Evolutionary conservation across 1,284 basidiomycete species (phyloP), one percentile per base, ranked within the genome.

Genomic region (Fomitopsis betulina): DNA sequence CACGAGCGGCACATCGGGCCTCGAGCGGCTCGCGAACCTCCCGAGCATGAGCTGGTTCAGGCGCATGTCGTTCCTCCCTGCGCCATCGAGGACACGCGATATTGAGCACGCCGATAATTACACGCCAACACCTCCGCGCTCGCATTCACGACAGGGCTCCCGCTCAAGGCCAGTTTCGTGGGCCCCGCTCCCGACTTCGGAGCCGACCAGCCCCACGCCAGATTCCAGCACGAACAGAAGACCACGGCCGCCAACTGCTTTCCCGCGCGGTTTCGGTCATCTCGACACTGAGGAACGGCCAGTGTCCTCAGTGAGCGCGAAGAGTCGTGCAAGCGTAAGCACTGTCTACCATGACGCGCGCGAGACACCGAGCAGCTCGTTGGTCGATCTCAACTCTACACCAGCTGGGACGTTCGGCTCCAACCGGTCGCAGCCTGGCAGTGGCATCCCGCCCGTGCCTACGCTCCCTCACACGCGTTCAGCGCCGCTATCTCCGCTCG

Each of bases 301-400:
- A 0, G 70, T 80, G 38, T 87, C 86, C 0, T 74, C 75, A 51
- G 71, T 81, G 32, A 87, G 85, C 58, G 74, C 72, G 10, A 75
- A 71, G 58, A 87, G 84, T 40, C 35, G 38, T 21, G 53, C 62
- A 6, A 82, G 81, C 2, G 84, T 79, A 7, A 77, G 73, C 32
- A 85, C 84, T 0, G 65, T 84, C 5, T 88, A 83, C 64, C 82
- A 81, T 58, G 86, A 87, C 63, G 86, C 86, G 0, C 58, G 69
- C 2, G 83, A 83, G 0, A 78, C 79, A 0, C 78, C 81, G 27
- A 75, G 69, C 3, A 84, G 68, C 59, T 67, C 68, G 9, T 53
- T 57, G 38, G 55, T 67, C 43, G 66, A 67, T 13, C 65, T 69
- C 30, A 65, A 63, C 5, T n/a, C 15, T 5, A 62, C 81, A 3